A percentile compares a stretch with the other conserved stretches of the same genome.
These are phyloP conservation scores for Backusella westeae DNA, from an alignment of 192 early-diverging fungal species.

Conservation along the genomic window DNA sequence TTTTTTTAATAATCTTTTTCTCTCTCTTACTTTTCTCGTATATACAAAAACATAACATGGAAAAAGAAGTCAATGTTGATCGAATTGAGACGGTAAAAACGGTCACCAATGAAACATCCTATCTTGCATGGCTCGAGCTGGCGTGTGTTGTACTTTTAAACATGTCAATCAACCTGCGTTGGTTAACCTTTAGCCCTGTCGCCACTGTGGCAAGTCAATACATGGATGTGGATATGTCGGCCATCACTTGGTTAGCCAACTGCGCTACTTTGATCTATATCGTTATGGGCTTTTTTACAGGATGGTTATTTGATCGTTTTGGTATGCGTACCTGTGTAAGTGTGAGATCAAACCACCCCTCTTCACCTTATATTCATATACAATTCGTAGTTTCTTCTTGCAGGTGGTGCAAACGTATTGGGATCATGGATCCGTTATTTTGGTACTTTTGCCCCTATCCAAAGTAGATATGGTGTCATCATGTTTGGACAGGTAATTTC, in stretches of 20 bases:
- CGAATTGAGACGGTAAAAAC: background rate
- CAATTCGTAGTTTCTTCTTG: constrained; percentile 2
- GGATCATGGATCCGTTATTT: constrained; percentile 14
- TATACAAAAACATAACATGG: background rate
- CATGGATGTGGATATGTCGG: constrained; percentile 9
- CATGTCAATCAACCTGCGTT: constrained; percentile 14
- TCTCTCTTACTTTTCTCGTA: background rate
- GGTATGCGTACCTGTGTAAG: constrained; percentile 20
- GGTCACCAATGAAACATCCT: background rate
- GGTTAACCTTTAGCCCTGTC: constrained; percentile 24
- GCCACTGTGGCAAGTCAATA: constrained; percentile 17
- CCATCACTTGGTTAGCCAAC: constrained; percentile 25
- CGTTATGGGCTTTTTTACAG: constrained; percentile 11
- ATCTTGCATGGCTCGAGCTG: constrained; percentile 8
- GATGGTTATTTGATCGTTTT: constrained; percentile 25
- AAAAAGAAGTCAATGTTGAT: background rate
- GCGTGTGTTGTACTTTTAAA: constrained; percentile 2
- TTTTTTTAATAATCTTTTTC: background rate
- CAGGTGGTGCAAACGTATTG: background rate
- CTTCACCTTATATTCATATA: background rate
- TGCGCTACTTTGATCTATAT: constrained; percentile 16
- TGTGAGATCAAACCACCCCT: background rate
- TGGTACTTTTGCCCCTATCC: constrained; percentile 10
- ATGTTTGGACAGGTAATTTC: constrained; percentile 11
- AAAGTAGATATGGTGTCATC: constrained; percentile 2